A percentile compares a stretch with the other conserved stretches of the same genome.
Conservation (phyloP, 2,329 filamentous ascomycete species). For the Xenoacremonium recifei region DNA sequence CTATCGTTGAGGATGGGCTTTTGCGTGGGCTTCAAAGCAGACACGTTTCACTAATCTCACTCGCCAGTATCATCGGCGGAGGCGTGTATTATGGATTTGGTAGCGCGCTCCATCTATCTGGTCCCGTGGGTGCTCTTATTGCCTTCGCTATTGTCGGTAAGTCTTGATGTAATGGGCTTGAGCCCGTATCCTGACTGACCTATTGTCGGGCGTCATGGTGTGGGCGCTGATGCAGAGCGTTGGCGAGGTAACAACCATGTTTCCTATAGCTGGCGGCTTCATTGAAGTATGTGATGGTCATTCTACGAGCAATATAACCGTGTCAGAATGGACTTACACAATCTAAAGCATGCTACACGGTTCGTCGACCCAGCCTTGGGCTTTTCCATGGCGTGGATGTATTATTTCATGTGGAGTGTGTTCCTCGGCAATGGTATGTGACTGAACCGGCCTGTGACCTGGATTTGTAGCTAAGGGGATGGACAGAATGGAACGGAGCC, state of each 20-base stretch:
- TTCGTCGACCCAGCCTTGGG: conserved; percentile 2
- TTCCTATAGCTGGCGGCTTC: conserved; percentile 1
- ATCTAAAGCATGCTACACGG: conserved; percentile 1
- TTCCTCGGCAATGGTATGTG: background rate
- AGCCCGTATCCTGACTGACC: background rate
- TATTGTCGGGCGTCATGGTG: background rate
- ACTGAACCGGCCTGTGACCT: background rate
- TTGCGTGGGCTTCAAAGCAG: background rate
- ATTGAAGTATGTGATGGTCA: too few species aligned
- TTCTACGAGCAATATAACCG: too few species aligned
- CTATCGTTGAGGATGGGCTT: conserved; percentile 1
- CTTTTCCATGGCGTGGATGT: background rate
- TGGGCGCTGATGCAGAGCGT: conserved; percentile 3
- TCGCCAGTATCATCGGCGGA: background rate
- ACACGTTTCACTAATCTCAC: conserved; percentile 1
- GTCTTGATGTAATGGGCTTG: background rate
- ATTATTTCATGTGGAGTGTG: conserved; percentile 4
- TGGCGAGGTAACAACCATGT: conserved; percentile 3
- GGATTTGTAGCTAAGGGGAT: background rate
- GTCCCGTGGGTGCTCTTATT: background rate
- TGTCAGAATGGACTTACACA: too few species aligned
- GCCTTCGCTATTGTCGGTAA: background rate
- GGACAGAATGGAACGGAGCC: background rate
- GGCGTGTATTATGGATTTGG: conserved; percentile 1
- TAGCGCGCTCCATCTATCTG: conserved; percentile 1